Evolutionary conservation across 192 early-diverging fungal genomes (phyloP).

Genomic region (Coemansia sp.): DNA sequence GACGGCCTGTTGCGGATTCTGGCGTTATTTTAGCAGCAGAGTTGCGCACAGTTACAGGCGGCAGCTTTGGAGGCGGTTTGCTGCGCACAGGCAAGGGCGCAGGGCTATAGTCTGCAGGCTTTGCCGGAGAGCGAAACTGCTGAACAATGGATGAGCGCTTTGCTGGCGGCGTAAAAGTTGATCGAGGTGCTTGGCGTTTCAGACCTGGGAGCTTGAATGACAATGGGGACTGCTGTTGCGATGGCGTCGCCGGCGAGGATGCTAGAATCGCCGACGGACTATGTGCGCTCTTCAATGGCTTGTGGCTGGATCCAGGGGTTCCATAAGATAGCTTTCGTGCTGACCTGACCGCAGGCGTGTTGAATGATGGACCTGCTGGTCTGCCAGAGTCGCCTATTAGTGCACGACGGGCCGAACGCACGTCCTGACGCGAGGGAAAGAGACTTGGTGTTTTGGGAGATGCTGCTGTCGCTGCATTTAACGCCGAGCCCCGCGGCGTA

Average conservation of each 20-base stretch:
- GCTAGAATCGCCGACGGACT: neutral
- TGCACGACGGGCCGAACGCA: conserved; percentile 41
- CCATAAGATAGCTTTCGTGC: neutral
- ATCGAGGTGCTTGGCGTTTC: conserved; percentile 20
- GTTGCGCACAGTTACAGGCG: conserved; percentile 16
- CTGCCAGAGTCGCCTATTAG: conserved; percentile 22
- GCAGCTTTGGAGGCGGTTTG: conserved; percentile 19
- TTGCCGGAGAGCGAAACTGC: conserved; percentile 27
- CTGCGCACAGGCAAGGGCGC: conserved; percentile 3
- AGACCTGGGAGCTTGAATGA: conserved; percentile 34
- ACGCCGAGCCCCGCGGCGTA: neutral
- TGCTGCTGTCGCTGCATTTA: neutral
- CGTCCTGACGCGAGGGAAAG: conserved; percentile 45
- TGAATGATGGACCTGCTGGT: conserved; percentile 10
- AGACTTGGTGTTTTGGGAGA: conserved; percentile 11
- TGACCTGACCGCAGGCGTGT: conserved; percentile 8
- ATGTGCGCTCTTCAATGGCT: neutral
- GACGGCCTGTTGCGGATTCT: neutral
- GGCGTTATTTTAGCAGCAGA: neutral
- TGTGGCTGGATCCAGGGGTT: neutral
- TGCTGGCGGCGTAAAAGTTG: conserved; percentile 39
- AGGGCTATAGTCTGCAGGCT: neutral
- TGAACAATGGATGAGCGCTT: conserved; percentile 25
- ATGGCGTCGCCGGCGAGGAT: neutral
- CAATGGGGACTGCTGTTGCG: conserved; percentile 10